Percentiles rank a stretch among this genome's conserved stretches.
phyloP scores from a whole-genome alignment of 78 protist genomes.

The Emiliania huxleyi region DNA sequence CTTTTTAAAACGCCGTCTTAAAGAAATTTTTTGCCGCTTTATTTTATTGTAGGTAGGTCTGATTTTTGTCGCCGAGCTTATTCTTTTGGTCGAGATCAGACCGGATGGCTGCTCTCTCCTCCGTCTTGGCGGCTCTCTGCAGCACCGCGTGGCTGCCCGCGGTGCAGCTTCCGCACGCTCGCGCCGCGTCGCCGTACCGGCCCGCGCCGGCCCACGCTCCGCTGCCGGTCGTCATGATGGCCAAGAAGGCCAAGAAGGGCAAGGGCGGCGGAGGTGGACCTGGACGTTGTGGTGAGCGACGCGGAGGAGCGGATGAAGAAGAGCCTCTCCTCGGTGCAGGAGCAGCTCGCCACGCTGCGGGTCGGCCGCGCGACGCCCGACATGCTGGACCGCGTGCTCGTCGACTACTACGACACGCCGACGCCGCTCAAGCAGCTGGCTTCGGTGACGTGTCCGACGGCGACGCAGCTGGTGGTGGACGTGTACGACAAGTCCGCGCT shows the following conservation, averaged over 20 bases:
- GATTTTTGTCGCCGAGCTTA: too few relatives aligned
- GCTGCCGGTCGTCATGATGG: neutral
- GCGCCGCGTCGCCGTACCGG: too few relatives aligned
- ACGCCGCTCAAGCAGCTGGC: conserved; percentile 28
- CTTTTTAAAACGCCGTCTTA: too few relatives aligned
- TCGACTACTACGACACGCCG: conserved; percentile 8
- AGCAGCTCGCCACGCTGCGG: neutral
- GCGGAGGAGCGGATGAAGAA: neutral
- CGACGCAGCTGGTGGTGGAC: neutral
- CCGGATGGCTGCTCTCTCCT: too few relatives aligned
- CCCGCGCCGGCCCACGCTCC: too few relatives aligned
- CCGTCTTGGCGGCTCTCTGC: too few relatives aligned
- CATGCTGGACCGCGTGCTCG: neutral
- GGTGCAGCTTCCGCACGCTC: too few relatives aligned
- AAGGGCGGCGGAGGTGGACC: neutral
- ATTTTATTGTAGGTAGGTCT: too few relatives aligned
- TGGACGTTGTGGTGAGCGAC: neutral
- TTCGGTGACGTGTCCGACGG: neutral
- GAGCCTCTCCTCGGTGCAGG: neutral
- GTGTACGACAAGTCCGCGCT: neutral
- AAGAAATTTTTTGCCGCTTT: too few relatives aligned
- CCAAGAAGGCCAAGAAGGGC: neutral
- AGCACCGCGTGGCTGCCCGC: too few relatives aligned
- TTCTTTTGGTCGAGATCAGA: too few relatives aligned
- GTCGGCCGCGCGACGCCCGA: neutral